Percentiles rank a stretch among this genome's conserved stretches.
These are phyloP conservation scores for Solanum piurae DNA, from an alignment of 257 asterid species.

Conservation along the genomic window DNA sequence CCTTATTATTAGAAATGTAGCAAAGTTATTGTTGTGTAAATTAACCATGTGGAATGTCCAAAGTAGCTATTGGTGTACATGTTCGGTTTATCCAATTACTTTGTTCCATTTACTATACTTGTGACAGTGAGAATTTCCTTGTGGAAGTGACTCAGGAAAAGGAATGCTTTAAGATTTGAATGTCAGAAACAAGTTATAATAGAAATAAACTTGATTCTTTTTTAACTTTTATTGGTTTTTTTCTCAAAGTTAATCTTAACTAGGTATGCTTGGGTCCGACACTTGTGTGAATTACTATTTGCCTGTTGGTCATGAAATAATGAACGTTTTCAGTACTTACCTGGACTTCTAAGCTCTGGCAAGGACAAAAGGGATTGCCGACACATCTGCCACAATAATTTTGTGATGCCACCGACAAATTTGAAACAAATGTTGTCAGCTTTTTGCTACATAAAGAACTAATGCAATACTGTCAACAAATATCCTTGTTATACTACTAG, in stretches of 20 bases:
- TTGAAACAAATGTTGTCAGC: background rate
- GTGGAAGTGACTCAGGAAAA: background rate
- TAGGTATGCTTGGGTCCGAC: background rate
- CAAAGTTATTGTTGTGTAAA: background rate
- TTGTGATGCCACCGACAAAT: background rate
- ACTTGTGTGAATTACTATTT: background rate
- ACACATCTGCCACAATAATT: background rate
- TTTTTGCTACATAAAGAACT: background rate
- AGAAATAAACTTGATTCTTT: background rate
- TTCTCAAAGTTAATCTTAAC: background rate
- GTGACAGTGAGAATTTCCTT: background rate
- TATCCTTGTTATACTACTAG: background rate
- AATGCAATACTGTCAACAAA: background rate
- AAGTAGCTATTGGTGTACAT: background rate
- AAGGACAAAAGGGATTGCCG: background rate
- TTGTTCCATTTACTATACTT: background rate
- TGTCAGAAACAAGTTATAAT: background rate
- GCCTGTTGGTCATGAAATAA: background rate
- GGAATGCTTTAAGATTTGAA: background rate
- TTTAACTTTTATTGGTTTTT: background rate
- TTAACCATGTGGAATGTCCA: background rate
- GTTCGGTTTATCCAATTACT: background rate
- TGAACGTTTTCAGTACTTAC: background rate
- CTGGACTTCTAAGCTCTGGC: background rate
- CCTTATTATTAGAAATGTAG: background rate